These are phyloP conservation scores for Psilocybe sp. DNA, from an alignment of 768 basidiomycete species.

Conservation along the genomic window DNA sequence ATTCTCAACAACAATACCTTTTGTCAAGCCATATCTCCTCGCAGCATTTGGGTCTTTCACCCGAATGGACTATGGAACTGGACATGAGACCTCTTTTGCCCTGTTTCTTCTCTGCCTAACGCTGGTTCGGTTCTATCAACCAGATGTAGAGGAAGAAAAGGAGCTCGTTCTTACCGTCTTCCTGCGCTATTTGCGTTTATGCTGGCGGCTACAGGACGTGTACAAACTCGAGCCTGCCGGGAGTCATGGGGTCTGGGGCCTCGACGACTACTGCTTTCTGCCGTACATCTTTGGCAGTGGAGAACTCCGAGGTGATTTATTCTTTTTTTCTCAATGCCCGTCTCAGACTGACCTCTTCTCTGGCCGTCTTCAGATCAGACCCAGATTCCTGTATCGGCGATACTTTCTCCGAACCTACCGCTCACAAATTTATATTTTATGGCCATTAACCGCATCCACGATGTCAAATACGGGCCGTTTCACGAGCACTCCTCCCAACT, in stretches of 20 bases:
- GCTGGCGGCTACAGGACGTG: conserved; percentile 82
- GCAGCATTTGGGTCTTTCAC: conserved; percentile 87
- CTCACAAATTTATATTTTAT: conserved; percentile 79
- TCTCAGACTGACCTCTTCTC: conserved; percentile 8
- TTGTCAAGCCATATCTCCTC: conserved; percentile 75
- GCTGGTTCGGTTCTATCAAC: conserved; percentile 64
- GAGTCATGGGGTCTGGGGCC: conserved; percentile 96
- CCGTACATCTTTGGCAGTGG: conserved; percentile 90
- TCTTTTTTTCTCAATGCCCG: conserved; percentile 5
- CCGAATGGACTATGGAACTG: conserved; percentile 95
- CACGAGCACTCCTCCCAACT: conserved; percentile 91
- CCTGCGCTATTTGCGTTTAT: conserved; percentile 74
- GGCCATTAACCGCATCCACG: conserved; percentile 72
- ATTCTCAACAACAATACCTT: conserved; percentile 46
- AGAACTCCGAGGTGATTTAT: conserved; percentile 68
- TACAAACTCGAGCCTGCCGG: conserved; percentile 95
- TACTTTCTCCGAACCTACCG: conserved; percentile 57
- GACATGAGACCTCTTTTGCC: conserved; percentile 89
- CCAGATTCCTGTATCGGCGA: conserved; percentile 59
- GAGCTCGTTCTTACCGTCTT: conserved; percentile 60
- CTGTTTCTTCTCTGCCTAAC: conserved; percentile 72
- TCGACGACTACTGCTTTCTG: conserved; percentile 90
- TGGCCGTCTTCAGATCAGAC: conserved; percentile 47
- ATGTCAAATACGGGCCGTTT: conserved; percentile 85
- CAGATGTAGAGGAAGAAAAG: conserved; percentile 60